Conservation (phyloP, 441 rosid genomes). For the Geranium incanum region DNA sequence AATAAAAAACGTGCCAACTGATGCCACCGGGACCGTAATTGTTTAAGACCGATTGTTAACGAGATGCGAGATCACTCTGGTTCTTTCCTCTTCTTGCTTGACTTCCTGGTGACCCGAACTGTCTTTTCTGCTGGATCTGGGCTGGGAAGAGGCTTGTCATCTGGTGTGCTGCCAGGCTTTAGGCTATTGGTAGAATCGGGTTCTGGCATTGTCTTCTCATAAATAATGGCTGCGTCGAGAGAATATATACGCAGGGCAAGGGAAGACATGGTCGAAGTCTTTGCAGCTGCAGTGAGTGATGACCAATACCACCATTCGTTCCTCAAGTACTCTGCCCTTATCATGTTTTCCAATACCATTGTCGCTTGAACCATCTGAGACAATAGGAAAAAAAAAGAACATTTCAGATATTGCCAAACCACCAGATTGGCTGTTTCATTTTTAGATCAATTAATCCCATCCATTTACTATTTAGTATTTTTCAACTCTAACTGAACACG, state of each 20-base stretch:
- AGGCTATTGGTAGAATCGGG: constrained; percentile 36
- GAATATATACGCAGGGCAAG: constrained; percentile 78
- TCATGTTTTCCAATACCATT: constrained; percentile 78
- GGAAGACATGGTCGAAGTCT: constrained; percentile 67
- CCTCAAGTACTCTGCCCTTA: constrained; percentile 63
- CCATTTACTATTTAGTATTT: background rate
- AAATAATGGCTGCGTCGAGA: constrained; percentile 76
- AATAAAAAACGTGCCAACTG: background rate
- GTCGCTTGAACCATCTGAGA: constrained; percentile 91
- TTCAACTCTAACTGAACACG: no score
- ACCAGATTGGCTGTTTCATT: constrained; percentile 1
- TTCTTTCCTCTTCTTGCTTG: constrained; percentile 85
- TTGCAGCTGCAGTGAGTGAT: constrained; percentile 85
- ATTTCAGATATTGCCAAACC: constrained; percentile 5
- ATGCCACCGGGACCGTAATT: constrained; percentile 18
- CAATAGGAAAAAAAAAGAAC: background rate
- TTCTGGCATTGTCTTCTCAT: constrained; percentile 38
- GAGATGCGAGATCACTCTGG: constrained; percentile 28
- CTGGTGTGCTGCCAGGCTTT: constrained; percentile 30
- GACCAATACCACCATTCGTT: constrained; percentile 99
- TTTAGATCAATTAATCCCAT: background rate
- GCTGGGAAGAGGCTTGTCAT: constrained; percentile 33
- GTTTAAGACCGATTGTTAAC: background rate
- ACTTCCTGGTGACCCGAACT: constrained; percentile 47
- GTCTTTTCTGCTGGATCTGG: constrained; percentile 52